These are phyloP conservation scores for Gossypium trilobum DNA, from an alignment of 441 rosid genomes.

Conservation along the genomic window DNA sequence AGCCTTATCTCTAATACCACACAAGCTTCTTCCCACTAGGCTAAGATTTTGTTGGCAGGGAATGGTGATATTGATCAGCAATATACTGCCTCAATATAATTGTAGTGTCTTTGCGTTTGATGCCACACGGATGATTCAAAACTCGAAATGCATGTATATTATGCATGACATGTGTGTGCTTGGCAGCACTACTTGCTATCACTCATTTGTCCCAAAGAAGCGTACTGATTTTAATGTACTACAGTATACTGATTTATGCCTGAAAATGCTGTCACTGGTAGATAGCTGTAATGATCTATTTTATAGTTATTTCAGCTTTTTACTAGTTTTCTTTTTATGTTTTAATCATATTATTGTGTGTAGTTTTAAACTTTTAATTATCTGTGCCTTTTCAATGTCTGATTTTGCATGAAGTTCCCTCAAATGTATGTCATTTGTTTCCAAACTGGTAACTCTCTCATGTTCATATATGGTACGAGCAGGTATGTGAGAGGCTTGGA, in stretches of 20 bases:
- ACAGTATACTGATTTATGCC: neutral
- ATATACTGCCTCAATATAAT: neutral
- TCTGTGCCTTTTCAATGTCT: neutral
- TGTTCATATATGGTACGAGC: slow-evolving; percentile 22
- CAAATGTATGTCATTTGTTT: neutral
- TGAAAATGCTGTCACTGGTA: neutral
- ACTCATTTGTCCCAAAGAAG: neutral
- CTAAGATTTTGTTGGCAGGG: neutral
- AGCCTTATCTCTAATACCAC: neutral
- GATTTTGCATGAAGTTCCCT: slow-evolving; percentile 5
- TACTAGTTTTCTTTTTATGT: neutral
- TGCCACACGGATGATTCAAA: neutral
- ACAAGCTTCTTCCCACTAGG: neutral
- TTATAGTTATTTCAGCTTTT: slow-evolving; percentile 1
- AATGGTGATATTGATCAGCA: slow-evolving; percentile 1
- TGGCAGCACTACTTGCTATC: neutral
- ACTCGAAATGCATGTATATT: neutral
- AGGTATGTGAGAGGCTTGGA: slow-evolving; percentile 79
- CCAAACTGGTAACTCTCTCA: slow-evolving; percentile 5
- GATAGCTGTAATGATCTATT: slow-evolving; percentile 4
- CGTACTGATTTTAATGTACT: neutral
- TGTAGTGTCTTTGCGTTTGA: neutral
- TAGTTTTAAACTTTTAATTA: neutral
- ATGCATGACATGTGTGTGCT: neutral
- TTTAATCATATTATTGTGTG: neutral